Percentiles rank a stretch among this genome's conserved stretches.
These are phyloP conservation scores for Wickerhamomyces rabaulensis DNA, from an alignment of 805 yeast species.

Conservation along the genomic window DNA sequence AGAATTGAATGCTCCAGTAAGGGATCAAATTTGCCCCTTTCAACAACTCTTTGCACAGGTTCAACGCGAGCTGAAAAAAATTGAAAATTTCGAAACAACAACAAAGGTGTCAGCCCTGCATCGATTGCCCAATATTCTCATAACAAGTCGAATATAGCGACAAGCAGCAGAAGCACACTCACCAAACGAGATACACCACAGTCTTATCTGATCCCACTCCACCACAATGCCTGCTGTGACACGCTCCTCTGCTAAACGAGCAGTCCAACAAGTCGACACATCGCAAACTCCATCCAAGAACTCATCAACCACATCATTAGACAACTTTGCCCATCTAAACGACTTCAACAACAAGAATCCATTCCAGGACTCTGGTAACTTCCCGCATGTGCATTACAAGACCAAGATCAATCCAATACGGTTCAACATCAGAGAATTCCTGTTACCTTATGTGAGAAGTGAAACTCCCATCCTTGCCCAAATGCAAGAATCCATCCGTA, in stretches of 20 bases:
- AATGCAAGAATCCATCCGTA: conserved; percentile 50
- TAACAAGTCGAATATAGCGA: too few species aligned
- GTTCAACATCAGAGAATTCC: conserved; percentile 43
- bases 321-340: conserved; percentile 22
- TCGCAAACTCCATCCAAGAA: neutral
- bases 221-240: neutral
- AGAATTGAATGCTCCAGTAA: too few species aligned
- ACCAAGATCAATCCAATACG: conserved; percentile 50
- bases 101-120: neutral
- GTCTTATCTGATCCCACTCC: too few species aligned
- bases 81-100: too few species aligned
- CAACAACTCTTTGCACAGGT: too few species aligned
- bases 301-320: conserved; percentile 1
- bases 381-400: conserved; percentile 60
- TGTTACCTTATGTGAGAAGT: conserved; percentile 51
- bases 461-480: conserved; percentile 59
- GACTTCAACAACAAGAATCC: conserved; percentile 20
- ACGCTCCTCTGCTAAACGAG: neutral
- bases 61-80: neutral
- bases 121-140: too few species aligned
- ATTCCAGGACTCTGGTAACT: conserved; percentile 68
- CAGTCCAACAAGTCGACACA: neutral
- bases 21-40: too few species aligned
- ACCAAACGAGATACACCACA: too few species aligned
- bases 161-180: too few species aligned